Percentiles rank a stretch among this genome's conserved stretches.
phyloP scores from a whole-genome alignment of 148 eudicot species.

The Drosera capensis region DNA sequence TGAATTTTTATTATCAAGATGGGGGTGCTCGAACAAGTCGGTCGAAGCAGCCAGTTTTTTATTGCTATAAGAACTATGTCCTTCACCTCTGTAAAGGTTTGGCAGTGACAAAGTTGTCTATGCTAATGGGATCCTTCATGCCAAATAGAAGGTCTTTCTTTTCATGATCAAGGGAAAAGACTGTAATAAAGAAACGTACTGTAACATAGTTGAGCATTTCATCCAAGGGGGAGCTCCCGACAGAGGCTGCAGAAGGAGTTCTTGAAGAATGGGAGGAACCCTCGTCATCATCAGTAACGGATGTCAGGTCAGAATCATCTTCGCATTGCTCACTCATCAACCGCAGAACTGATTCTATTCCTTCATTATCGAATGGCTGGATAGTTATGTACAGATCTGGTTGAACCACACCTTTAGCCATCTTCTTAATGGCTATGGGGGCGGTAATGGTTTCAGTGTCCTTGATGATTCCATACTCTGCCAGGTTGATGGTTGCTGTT shows the following conservation, averaged over 20 bases:
- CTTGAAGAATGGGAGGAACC: conserved; percentile 24
- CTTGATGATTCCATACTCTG: conserved; percentile 58
- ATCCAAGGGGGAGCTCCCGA: conserved; percentile 21
- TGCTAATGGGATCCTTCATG: too few relatives aligned
- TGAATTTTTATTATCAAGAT: too few relatives aligned
- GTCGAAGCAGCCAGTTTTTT: too few relatives aligned
- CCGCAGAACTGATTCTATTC: conserved; percentile 36
- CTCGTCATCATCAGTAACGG: conserved; percentile 60
- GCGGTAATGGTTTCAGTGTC: conserved; percentile 24
- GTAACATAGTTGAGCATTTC: conserved; percentile 26
- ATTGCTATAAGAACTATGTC: too few relatives aligned
- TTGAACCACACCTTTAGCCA: conserved; percentile 25
- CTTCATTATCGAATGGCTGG: conserved; percentile 59
- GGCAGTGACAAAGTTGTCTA: too few relatives aligned
- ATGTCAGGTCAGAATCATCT: conserved; percentile 45
- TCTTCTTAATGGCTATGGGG: conserved; percentile 51
- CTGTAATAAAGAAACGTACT: conserved; percentile 8
- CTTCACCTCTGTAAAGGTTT: too few relatives aligned
- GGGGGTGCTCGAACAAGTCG: too few relatives aligned
- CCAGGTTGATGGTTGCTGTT: conserved; percentile 48
- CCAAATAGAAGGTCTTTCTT: too few relatives aligned
- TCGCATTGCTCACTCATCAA: conserved; percentile 36
- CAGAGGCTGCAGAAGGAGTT: conserved; percentile 29
- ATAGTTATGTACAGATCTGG: conserved; percentile 42
- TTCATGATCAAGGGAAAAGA: not conserved